A percentile compares a stretch with the other conserved stretches of the same genome.
These are phyloP conservation scores for Russula earlei DNA, from an alignment of 768 basidiomycete species.

Conservation along the genomic window DNA sequence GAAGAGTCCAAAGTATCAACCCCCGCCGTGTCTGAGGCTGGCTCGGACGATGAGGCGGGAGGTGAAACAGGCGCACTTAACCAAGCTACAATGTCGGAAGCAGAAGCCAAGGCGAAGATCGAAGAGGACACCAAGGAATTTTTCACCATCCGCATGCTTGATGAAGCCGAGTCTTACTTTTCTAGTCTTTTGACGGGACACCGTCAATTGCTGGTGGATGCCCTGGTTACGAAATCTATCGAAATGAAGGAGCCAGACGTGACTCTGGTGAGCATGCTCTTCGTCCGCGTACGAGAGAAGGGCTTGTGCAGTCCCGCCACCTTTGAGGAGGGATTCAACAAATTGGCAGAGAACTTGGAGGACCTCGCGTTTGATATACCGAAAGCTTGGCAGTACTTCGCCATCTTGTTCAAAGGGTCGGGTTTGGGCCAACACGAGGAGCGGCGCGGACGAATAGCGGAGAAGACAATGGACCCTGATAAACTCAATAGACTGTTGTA, in stretches of 20 bases:
- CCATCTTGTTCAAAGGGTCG: constrained; percentile 62
- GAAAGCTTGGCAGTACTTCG: constrained; percentile 69
- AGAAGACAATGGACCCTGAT: constrained; percentile 52
- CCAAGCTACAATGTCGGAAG: constrained; percentile 47
- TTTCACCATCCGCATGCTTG: constrained; percentile 72
- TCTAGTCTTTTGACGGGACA: constrained; percentile 55
- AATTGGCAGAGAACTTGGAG: constrained; percentile 68
- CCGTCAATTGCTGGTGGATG: constrained; percentile 60
- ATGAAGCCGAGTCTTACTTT: constrained; percentile 86
- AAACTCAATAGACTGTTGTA: constrained; percentile 36
- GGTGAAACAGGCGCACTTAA: constrained; percentile 23
- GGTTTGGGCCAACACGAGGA: constrained; percentile 50
- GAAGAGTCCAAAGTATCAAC: constrained; percentile 31
- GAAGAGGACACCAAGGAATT: constrained; percentile 80
- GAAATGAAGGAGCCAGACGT: constrained; percentile 79
- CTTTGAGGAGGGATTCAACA: constrained; percentile 68
- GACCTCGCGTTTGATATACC: constrained; percentile 89
- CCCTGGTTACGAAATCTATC: constrained; percentile 62
- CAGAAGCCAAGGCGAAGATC: constrained; percentile 65
- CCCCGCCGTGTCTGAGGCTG: constrained; percentile 41
- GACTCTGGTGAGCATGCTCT: constrained; percentile 66
- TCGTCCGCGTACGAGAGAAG: constrained; percentile 52
- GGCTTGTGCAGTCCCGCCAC: constrained; percentile 45
- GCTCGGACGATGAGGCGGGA: constrained; percentile 38
- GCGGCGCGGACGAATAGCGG: constrained; percentile 43